phyloP scores from a whole-genome alignment of 208 protist genomes.

The Acanthamoeba healyi region DNA sequence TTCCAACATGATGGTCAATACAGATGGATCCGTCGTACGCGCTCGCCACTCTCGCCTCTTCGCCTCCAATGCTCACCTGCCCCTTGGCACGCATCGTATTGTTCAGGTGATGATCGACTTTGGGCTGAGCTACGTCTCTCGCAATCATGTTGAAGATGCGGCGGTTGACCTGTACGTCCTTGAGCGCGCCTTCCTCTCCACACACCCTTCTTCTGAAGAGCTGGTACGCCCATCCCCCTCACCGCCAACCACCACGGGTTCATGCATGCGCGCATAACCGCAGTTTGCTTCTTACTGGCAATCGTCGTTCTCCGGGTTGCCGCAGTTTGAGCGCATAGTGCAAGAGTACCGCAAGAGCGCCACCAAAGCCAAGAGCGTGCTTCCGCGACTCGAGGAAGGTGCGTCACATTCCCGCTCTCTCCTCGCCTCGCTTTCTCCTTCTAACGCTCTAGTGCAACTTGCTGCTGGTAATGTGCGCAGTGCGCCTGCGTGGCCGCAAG shows the following conservation, averaged over 20 bases:
- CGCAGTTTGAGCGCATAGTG: constrained; percentile 18
- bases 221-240: constrained; percentile 85
- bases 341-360: not conserved
- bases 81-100: too few species aligned
- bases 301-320: too few species aligned
- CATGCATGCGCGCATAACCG: not conserved
- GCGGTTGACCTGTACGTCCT: constrained; percentile 99
- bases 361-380: not conserved
- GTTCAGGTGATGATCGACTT: constrained; percentile 96
- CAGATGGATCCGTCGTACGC: not conserved
- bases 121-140: constrained; percentile 95
- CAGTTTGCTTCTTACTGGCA: too few species aligned
- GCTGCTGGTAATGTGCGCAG: not conserved
- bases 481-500: constrained; percentile 5
- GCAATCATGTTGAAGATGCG: constrained; percentile 94
- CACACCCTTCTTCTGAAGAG: constrained; percentile 93
- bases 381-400: not conserved
- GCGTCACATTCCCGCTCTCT: not conserved
- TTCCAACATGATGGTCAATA: constrained; percentile 95
- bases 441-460: not conserved
- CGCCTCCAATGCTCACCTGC: too few species aligned
- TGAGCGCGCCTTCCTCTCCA: constrained; percentile 96
- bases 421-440: not conserved
- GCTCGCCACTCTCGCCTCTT: not conserved
- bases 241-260: not conserved